These are phyloP conservation scores for Chaetomium olivaceum DNA, from an alignment of 2,329 filamentous ascomycete genomes.

Conservation along the genomic window DNA sequence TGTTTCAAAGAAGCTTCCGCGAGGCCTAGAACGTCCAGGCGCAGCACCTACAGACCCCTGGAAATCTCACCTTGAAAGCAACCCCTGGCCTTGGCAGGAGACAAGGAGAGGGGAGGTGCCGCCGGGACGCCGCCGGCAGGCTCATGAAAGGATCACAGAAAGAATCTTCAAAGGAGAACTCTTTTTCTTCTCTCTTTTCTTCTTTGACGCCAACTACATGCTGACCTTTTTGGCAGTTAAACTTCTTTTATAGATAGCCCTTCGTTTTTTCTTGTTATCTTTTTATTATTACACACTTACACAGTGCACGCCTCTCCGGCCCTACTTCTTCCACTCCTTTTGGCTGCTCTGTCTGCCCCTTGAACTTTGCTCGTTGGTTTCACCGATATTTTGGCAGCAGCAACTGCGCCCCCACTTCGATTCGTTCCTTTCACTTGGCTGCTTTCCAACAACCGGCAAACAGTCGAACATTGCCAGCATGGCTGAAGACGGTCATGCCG, in stretches of 20 bases:
- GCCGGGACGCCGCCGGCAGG: not conserved
- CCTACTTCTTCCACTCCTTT: not conserved
- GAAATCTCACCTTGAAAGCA: constrained; percentile 1
- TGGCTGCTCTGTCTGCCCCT: not conserved
- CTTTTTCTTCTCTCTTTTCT: not conserved
- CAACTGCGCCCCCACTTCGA: not conserved
- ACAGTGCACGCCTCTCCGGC: not conserved
- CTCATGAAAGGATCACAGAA: not conserved
- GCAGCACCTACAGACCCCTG: constrained; percentile 9
- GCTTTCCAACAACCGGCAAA: not conserved
- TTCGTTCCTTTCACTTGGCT: not conserved
- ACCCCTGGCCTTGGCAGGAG: constrained; percentile 16
- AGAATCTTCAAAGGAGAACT: not conserved
- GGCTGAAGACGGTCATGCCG: constrained; percentile 15
- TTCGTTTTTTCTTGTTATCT: not conserved
- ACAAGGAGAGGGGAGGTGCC: not conserved
- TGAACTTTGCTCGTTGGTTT: not conserved
- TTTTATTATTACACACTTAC: not conserved
- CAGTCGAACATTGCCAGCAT: not conserved
- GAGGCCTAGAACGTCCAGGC: constrained; percentile 12
- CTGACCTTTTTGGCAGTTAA: not conserved
- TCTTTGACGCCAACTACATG: constrained; percentile 4
- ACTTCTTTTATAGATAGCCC: not conserved
- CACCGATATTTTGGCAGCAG: not conserved
- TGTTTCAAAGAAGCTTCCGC: constrained; percentile 10